These are phyloP conservation scores for Bipolaris bicolor DNA, from an alignment of 2,329 filamentous ascomycete genomes.

Conservation along the genomic window DNA sequence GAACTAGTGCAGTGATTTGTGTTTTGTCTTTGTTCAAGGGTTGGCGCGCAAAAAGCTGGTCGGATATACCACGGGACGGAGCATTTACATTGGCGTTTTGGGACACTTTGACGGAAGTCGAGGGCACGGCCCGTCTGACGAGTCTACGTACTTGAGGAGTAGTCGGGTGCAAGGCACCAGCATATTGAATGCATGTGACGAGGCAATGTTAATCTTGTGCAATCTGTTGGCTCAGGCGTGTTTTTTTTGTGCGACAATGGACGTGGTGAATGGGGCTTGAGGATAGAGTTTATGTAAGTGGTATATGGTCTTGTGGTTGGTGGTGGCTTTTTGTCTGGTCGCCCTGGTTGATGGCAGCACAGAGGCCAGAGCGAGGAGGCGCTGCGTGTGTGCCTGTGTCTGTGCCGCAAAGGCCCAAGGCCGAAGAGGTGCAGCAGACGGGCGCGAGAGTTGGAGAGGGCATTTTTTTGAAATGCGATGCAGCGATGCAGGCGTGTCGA, in stretches of 20 bases:
- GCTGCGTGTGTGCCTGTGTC: background rate
- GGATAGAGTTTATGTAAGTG: background rate
- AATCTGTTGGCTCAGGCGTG: background rate
- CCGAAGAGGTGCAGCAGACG: background rate
- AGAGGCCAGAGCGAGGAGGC: background rate
- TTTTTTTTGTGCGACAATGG: background rate
- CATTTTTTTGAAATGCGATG: background rate
- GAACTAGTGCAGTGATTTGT: conserved; percentile 71
- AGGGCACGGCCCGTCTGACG: conserved; percentile 20
- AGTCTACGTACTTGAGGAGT: conserved; percentile 3
- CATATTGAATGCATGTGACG: conserved; percentile 13
- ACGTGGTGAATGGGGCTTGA: background rate
- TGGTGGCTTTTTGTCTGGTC: background rate
- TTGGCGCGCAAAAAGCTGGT: conserved; percentile 20
- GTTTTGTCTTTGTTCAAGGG: conserved; percentile 12
- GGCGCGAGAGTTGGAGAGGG: background rate
- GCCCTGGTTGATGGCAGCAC: background rate
- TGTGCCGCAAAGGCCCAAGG: background rate
- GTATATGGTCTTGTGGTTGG: background rate
- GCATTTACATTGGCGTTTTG: conserved; percentile 33
- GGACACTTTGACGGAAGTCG: conserved; percentile 13
- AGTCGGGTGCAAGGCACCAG: conserved; percentile 16
- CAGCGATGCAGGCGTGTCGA: background rate
- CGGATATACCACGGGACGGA: conserved; percentile 28
- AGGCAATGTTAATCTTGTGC: conserved; percentile 5